A percentile compares a stretch with the other conserved stretches of the same genome.
phyloP scores from a whole-genome alignment of 2,329 filamentous ascomycete species.

The Aspergillus chevalieri region DNA sequence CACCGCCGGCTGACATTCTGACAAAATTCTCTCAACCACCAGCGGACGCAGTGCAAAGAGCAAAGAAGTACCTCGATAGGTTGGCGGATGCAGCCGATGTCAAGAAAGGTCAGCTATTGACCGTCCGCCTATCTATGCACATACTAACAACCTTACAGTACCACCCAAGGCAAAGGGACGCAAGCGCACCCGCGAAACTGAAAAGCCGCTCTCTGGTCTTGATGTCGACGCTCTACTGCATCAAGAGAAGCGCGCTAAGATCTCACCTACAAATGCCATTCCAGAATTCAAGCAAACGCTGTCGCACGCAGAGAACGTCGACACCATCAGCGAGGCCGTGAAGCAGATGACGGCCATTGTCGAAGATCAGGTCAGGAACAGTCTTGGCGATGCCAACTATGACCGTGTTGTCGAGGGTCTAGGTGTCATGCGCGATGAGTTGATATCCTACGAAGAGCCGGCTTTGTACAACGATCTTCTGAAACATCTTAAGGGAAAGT shows the following conservation, averaged over 20 bases:
- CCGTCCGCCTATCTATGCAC: neutral
- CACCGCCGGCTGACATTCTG: constrained; percentile 58
- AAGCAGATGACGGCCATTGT: constrained; percentile 71
- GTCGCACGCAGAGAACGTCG: constrained; percentile 52
- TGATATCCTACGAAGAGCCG: constrained; percentile 69
- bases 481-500: constrained; percentile 61
- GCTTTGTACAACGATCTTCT: constrained; percentile 70
- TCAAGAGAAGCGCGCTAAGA: constrained; percentile 46
- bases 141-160: constrained; percentile 49
- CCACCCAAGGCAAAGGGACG: constrained; percentile 72
- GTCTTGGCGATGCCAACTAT: constrained; percentile 70
- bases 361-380: constrained; percentile 61
- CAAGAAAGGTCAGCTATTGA: constrained; percentile 60
- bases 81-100: constrained; percentile 68
- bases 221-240: constrained; percentile 78
- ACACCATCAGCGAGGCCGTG: constrained; percentile 59
- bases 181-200: constrained; percentile 58
- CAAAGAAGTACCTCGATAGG: constrained; percentile 53
- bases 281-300: constrained; percentile 86
- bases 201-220: constrained; percentile 83
- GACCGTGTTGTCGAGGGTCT: constrained; percentile 68
- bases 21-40: constrained; percentile 69
- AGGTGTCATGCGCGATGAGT: constrained; percentile 69
- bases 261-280: constrained; percentile 68
- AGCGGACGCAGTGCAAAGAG: constrained; percentile 55